A percentile compares a stretch with the other conserved stretches of the same genome.
phyloP scores from a whole-genome alignment of 2,329 filamentous ascomycete genomes.

The Paracorniculantispora psalliotae region DNA sequence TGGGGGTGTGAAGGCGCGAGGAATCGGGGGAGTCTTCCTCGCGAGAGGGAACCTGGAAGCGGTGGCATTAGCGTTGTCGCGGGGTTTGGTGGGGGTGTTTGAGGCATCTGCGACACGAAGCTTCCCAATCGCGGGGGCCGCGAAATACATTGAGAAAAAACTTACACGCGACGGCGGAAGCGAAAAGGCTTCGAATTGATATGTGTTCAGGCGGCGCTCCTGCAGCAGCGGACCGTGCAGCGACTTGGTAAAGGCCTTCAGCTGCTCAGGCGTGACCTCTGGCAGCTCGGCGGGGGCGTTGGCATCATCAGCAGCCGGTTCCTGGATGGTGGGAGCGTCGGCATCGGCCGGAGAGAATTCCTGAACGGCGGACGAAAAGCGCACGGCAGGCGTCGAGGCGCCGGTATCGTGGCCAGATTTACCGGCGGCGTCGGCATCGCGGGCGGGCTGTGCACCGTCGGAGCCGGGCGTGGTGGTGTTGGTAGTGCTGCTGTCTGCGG shows the following conservation, averaged over 20 bases:
- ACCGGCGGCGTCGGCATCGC: constrained; percentile 12
- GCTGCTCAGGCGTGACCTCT: constrained; percentile 54
- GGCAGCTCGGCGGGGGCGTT: constrained; percentile 29
- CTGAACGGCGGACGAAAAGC: constrained; percentile 66
- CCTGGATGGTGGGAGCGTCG: constrained; percentile 18
- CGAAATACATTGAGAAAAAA: constrained; percentile 20
- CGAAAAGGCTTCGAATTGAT: constrained; percentile 86
- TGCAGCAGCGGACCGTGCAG: constrained; percentile 73
- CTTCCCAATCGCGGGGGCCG: not conserved
- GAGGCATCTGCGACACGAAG: not conserved
- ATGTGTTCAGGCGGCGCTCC: constrained; percentile 77
- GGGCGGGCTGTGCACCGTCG: constrained; percentile 16
- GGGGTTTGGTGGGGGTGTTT: not conserved
- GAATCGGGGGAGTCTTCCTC: constrained; percentile 56
- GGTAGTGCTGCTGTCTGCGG: not conserved
- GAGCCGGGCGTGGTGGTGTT: constrained; percentile 2
- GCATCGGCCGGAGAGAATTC: constrained; percentile 50
- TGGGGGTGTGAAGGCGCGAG: constrained; percentile 60
- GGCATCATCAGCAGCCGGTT: constrained; percentile 20
- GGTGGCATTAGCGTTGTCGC: not conserved
- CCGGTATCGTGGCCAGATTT: constrained; percentile 22
- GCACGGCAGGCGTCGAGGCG: constrained; percentile 47
- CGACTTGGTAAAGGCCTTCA: constrained; percentile 66
- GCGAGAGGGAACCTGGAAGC: constrained; percentile 51
- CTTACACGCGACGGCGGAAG: constrained; percentile 78